Percentiles rank a stretch among this genome's conserved stretches.
Conservation (phyloP, 192 early-diverging fungal species). For the Rhizoclosmatium globosum region DNA sequence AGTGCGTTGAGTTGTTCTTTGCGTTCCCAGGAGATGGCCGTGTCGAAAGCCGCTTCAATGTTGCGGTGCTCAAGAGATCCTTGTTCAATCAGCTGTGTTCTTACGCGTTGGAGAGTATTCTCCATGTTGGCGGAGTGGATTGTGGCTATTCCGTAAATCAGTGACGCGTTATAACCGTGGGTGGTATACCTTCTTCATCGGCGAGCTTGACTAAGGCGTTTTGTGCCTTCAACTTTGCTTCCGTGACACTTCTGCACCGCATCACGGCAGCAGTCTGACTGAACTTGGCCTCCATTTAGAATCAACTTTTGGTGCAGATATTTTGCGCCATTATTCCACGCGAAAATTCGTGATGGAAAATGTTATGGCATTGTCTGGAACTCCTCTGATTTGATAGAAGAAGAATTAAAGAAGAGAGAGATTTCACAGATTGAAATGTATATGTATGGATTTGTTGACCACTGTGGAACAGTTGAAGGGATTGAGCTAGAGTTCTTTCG, state of each 20-base stretch:
- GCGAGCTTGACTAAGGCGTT: slow-evolving; percentile 31
- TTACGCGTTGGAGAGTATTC: background rate
- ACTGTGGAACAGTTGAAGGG: no score
- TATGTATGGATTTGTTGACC: no score
- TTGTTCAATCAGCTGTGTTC: slow-evolving; percentile 24
- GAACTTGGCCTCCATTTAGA: slow-evolving; percentile 33
- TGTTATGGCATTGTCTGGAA: no score
- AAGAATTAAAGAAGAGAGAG: no score
- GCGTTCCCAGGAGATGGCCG: background rate
- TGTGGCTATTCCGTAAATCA: slow-evolving; percentile 1
- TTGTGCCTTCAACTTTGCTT: slow-evolving; percentile 39
- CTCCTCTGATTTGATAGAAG: no score
- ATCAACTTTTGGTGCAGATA: background rate
- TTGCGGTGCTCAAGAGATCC: slow-evolving; percentile 6
- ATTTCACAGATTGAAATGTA: no score
- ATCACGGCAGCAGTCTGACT: slow-evolving; percentile 26
- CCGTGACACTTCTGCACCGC: slow-evolving; percentile 30
- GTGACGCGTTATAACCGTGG: no score
- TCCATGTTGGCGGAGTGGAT: slow-evolving; percentile 28
- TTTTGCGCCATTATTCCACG: no score
- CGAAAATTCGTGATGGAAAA: no score
- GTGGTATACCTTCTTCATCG: slow-evolving; percentile 37
- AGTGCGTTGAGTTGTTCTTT: slow-evolving; percentile 30
- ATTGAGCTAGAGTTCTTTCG: no score
- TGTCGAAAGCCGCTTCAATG: slow-evolving; percentile 12